Evolutionary conservation across 495 filamentous ascomycete genomes (phyloP).

Genomic region (Aspergillus coremiiformis): DNA sequence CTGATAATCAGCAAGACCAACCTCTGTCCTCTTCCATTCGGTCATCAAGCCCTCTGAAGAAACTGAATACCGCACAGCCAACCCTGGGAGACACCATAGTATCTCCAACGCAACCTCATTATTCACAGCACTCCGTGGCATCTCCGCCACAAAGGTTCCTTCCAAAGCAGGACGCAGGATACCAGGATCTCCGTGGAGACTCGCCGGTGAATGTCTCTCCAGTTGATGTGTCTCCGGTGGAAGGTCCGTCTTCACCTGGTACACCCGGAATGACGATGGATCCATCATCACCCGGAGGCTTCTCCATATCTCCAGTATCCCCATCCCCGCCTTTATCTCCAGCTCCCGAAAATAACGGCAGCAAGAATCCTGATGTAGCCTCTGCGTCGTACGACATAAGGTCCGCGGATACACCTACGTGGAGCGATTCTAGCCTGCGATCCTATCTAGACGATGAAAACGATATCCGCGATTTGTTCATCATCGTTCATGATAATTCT

Average conservation of each 20-base stretch:
- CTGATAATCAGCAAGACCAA: conserved; percentile 13
- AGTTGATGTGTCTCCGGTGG: conserved; percentile 55
- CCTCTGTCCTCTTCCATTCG: conserved; percentile 4
- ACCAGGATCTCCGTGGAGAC: conserved; percentile 44
- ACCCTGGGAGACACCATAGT: conserved; percentile 17
- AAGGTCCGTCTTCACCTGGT: conserved; percentile 22
- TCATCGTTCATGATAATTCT: conserved; percentile 86
- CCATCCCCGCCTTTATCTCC: conserved; percentile 63
- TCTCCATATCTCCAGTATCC: conserved; percentile 51
- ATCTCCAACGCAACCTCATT: conserved; percentile 20
- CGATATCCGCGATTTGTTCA: conserved; percentile 85
- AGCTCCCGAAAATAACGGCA: conserved; percentile 45
- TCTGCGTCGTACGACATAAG: conserved; percentile 37
- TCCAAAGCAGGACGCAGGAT: conserved; percentile 38
- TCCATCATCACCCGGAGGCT: conserved; percentile 56
- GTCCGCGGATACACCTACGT: conserved; percentile 45
- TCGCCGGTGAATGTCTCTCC: conserved; percentile 83
- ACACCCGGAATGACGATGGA: conserved; percentile 58
- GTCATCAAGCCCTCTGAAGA: conserved; percentile 16
- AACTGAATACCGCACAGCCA: conserved; percentile 17
- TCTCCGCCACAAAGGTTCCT: conserved; percentile 31
- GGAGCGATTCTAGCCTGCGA: conserved; percentile 78
- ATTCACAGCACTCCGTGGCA: conserved; percentile 19
- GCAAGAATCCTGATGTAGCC: conserved; percentile 24
- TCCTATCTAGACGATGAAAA: conserved; percentile 86